Conservation (phyloP, 2,329 filamentous ascomycete genomes). For the Trichoderma lentiforme region DNA sequence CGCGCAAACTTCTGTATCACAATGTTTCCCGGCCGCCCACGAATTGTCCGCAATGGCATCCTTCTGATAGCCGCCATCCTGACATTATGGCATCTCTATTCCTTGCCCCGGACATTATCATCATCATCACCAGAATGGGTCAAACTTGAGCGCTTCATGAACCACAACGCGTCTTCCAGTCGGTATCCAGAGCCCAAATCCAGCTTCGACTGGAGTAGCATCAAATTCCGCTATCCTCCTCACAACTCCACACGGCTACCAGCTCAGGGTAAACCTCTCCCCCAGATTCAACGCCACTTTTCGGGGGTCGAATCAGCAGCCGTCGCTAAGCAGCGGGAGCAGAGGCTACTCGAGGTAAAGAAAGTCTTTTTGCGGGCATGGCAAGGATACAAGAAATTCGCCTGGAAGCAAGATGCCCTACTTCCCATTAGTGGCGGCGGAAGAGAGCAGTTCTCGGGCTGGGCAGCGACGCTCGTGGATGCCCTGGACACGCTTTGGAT, state of each 20-base stretch:
- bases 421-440: conserved; percentile 51
- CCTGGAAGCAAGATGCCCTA: conserved; percentile 64
- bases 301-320: conserved; percentile 25
- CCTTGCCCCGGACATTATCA: background rate
- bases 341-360: conserved; percentile 33
- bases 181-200: conserved; percentile 21
- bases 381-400: conserved; percentile 57
- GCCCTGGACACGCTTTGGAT: conserved; percentile 70
- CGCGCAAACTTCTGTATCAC: background rate
- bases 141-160: conserved; percentile 33
- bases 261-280: conserved; percentile 24
- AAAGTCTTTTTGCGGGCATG: conserved; percentile 34
- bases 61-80: background rate
- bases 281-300: conserved; percentile 37
- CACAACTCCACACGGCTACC: conserved; percentile 28
- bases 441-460: conserved; percentile 61
- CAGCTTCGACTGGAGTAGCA: conserved; percentile 39
- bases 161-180: conserved; percentile 20
- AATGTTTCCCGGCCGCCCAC: conserved; percentile 15
- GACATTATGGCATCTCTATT: background rate
- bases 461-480: conserved; percentile 67
- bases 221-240: conserved; percentile 28
- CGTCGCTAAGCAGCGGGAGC: conserved; percentile 27
- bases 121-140: conserved; percentile 8
- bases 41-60: conserved; percentile 14